phyloP scores from a whole-genome alignment of 768 basidiomycete species.

The Panellus pusillus region DNA sequence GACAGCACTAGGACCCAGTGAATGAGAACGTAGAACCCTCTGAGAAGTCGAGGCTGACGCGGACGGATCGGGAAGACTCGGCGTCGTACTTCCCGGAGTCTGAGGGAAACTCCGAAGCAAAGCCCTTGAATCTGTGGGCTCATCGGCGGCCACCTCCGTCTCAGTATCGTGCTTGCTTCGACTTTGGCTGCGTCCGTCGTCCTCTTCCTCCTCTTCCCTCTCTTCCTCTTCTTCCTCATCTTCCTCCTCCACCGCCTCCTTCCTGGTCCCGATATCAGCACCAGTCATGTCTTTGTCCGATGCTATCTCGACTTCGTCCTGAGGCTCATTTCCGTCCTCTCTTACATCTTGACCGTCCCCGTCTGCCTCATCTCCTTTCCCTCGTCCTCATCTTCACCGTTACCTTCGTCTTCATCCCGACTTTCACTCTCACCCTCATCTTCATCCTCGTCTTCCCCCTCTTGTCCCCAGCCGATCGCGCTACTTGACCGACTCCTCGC shows the following conservation, averaged over 20 bases:
- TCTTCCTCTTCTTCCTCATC: slow-evolving; percentile 17
- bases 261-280: neutral
- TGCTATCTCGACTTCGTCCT: neutral
- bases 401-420: slow-evolving; percentile 28
- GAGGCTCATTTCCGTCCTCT: too few relatives aligned
- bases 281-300: slow-evolving; percentile 6
- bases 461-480: slow-evolving; percentile 39
- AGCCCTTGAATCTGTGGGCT: neutral
- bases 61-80: slow-evolving; percentile 8
- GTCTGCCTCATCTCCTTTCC: slow-evolving; percentile 30
- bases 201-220: slow-evolving; percentile 13
- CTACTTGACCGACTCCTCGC: slow-evolving; percentile 64
- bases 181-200: too few relatives aligned
- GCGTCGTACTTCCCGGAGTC: slow-evolving; percentile 1
- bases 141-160: slow-evolving; percentile 33
- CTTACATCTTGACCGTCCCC: slow-evolving; percentile 31
- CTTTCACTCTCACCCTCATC: slow-evolving; percentile 32
- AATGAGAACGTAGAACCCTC: neutral
- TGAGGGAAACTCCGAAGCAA: slow-evolving; percentile 2
- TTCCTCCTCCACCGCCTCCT: too few relatives aligned
- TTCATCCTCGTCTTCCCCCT: slow-evolving; percentile 39
- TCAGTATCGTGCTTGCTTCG: too few relatives aligned
- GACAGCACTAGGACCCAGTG: neutral
- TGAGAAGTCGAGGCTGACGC: neutral
- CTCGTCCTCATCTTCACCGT: slow-evolving; percentile 30